phyloP scores from a whole-genome alignment of 208 protist species.

The Wallacemonas sp. region DNA sequence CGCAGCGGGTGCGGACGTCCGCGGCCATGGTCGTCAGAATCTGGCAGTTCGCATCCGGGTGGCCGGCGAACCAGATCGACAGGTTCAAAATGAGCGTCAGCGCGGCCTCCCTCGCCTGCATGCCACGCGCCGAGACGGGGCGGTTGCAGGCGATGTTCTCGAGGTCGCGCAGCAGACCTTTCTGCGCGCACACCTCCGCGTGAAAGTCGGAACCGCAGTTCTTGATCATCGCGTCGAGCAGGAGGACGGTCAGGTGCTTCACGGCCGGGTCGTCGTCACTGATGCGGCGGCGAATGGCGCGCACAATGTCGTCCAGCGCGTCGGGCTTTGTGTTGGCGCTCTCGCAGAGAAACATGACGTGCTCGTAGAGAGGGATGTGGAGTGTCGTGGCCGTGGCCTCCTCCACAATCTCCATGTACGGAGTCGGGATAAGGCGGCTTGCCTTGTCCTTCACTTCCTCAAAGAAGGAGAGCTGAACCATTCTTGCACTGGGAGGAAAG shows the following conservation, averaged over 20 bases:
- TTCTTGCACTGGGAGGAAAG: slow-evolving; percentile 16
- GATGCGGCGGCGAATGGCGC: slow-evolving; percentile 75
- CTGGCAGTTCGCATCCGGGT: slow-evolving; percentile 59
- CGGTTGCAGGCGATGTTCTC: slow-evolving; percentile 58
- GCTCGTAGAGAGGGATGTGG: slow-evolving; percentile 49
- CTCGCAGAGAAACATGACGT: slow-evolving; percentile 75
- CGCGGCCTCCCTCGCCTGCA: slow-evolving; percentile 59
- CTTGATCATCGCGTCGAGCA: slow-evolving; percentile 72
- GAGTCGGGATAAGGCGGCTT: slow-evolving; percentile 64
- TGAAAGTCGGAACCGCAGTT: slow-evolving; percentile 62
- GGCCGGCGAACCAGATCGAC: slow-evolving; percentile 80
- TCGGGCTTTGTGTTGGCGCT: slow-evolving; percentile 61
- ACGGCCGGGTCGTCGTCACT: slow-evolving; percentile 63
- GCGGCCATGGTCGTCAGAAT: slow-evolving; percentile 67
- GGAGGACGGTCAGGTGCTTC: slow-evolving; percentile 62
- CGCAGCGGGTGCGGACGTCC: slow-evolving; percentile 57
- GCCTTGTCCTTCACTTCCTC: slow-evolving; percentile 79
- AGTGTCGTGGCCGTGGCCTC: slow-evolving; percentile 74
- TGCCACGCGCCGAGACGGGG: slow-evolving; percentile 45
- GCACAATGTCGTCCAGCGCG: slow-evolving; percentile 63
- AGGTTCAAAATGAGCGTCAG: slow-evolving; percentile 79
- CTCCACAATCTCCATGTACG: slow-evolving; percentile 82
- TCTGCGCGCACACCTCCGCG: slow-evolving; percentile 65
- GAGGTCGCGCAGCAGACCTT: slow-evolving; percentile 79
- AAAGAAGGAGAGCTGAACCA: slow-evolving; percentile 75